Percentiles rank a stretch among this genome's conserved stretches.
phyloP scores from a whole-genome alignment of 305 asterid genomes.

The Plantago coronopus region DNA sequence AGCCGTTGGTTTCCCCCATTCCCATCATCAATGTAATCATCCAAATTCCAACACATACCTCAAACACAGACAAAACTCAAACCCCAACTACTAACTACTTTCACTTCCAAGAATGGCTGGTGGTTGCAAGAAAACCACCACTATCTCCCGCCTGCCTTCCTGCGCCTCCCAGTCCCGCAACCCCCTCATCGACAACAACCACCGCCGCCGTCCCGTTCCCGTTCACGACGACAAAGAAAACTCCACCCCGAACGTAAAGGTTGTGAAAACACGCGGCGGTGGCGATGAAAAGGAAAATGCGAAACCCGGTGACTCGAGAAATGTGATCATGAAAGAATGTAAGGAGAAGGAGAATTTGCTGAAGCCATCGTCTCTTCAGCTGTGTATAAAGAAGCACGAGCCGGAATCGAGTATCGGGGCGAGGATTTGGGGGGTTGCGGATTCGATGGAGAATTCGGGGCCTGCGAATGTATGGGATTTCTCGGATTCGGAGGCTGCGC shows the following conservation, averaged over 20 bases:
- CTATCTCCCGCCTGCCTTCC: conserved; percentile 42
- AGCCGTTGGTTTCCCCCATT: conserved; percentile 36
- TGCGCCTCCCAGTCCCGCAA: conserved; percentile 53
- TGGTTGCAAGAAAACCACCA: conserved; percentile 43
- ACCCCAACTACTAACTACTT: neutral
- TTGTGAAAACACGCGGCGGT: conserved; percentile 3
- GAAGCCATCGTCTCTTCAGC: conserved; percentile 62
- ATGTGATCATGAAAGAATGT: conserved; percentile 19
- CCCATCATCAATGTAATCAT: conserved; percentile 17
- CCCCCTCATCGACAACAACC: conserved; percentile 56
- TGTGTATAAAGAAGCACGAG: conserved; percentile 54
- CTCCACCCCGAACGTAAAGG: conserved; percentile 29
- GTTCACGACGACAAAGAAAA: conserved; percentile 47
- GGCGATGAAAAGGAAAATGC: conserved; percentile 36
- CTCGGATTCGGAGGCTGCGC: conserved; percentile 88
- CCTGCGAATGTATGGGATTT: conserved; percentile 70
- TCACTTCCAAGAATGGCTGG: conserved; percentile 37
- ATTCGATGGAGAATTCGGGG: conserved; percentile 34
- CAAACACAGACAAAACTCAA: conserved; percentile 10
- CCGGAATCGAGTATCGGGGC: conserved; percentile 51
- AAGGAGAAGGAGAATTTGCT: conserved; percentile 45
- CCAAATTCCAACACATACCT: conserved; percentile 29
- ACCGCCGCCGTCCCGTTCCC: conserved; percentile 24
- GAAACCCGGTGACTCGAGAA: conserved; percentile 16
- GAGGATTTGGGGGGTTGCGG: conserved; percentile 36